These are phyloP conservation scores for Cucurbitaria berberidis DNA, from an alignment of 2,329 filamentous ascomycete species.

Conservation along the genomic window DNA sequence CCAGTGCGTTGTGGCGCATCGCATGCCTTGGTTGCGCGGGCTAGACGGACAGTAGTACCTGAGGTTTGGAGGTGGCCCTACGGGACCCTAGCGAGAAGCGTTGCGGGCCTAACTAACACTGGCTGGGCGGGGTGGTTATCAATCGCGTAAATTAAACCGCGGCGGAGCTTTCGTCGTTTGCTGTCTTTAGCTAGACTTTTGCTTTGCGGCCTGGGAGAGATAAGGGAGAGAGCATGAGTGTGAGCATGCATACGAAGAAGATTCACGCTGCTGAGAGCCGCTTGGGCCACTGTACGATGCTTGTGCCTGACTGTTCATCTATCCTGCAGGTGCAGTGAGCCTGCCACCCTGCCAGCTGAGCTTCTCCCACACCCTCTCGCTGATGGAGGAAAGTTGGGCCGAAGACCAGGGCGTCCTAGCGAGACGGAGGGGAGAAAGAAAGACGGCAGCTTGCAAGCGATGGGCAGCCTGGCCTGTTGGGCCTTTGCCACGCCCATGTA, in stretches of 20 bases:
- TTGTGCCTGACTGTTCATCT: conserved; percentile 13
- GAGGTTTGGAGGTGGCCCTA: conserved; percentile 9
- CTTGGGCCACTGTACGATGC: conserved; percentile 5
- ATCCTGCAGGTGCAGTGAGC: conserved; percentile 12
- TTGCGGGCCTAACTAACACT: neutral
- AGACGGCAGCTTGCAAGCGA: neutral
- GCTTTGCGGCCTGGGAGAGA: too few relatives aligned
- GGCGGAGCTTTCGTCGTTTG: neutral
- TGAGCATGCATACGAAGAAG: neutral
- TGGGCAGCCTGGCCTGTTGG: conserved; percentile 1
- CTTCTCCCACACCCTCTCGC: conserved; percentile 4
- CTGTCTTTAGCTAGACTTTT: neutral
- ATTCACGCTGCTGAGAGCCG: neutral
- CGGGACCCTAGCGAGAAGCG: conserved; percentile 2
- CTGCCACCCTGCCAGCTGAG: conserved; percentile 1
- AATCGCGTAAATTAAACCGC: neutral
- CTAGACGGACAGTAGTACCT: conserved; percentile 7
- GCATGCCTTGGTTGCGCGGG: conserved; percentile 19
- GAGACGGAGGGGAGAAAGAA: neutral
- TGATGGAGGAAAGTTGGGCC: conserved; percentile 2
- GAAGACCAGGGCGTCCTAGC: conserved; percentile 5
- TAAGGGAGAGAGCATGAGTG: too few relatives aligned
- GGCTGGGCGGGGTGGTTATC: too few relatives aligned
- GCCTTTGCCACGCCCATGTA: neutral
- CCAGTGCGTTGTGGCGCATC: conserved; percentile 28